Evolutionary conservation across 257 asterid species (phyloP), one percentile per base, ranked within the genome.

Genomic region (Cordia subcordata): DNA sequence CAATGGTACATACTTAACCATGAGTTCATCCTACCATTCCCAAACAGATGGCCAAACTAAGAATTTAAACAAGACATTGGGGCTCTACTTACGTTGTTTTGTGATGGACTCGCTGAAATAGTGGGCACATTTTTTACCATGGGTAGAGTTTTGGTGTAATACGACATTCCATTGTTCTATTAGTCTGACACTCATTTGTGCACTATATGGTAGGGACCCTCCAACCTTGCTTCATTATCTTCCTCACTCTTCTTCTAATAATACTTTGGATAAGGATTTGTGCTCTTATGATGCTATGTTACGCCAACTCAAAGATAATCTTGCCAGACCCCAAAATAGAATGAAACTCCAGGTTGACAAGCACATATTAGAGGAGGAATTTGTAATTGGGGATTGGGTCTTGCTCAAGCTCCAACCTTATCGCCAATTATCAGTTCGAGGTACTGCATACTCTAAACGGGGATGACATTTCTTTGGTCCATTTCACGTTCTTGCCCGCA

Each of bases 101-200:
- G 53, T 49, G 1, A 1, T 1, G 3, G 53, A 49, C 1, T 19
- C 5, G 1, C 53, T 4, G 1, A 11, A 13, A 1, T 6, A 17
- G 4, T 49, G 53, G 53, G 13, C 5, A 14, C 5, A 8, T 1
- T 14, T 49, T 1, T 11, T 49, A 17, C 35, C 42, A 44, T 52
- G 67, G 67, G 62, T 35, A 4, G 53, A 60, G 18, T 27, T 11
- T 14, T 60, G 67, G 62, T 67, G 32, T 20, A 67, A 60, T 15
- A 59, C 63, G 1, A 14, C 33, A 4, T 61, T 17, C 13, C 53
- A 68, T 10, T 4, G 11, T 0, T 18, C 63, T 1, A 23, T 12
- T 0, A 10, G 44, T 8, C 61, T 60, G 58, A 42, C 47, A 0
- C 58, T 37, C 0, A 54, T 32, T 18, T 19, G 61, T 17, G 58